Evolutionary conservation across 495 filamentous ascomycete genomes (phyloP).

Genomic region (Neurospora sp.): DNA sequence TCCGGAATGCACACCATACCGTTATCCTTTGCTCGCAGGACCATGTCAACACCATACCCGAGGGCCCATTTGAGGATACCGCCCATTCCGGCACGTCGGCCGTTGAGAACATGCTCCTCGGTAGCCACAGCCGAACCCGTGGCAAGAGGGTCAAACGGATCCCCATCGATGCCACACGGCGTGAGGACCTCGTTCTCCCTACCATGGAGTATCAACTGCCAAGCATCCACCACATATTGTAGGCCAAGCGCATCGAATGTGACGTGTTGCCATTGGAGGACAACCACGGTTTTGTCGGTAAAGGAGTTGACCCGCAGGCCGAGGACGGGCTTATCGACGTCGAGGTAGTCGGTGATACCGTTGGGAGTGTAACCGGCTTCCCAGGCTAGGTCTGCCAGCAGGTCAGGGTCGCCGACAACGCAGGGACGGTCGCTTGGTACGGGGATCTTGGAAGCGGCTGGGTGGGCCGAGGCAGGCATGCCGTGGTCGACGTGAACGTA

Average conservation of each 20-base stretch:
- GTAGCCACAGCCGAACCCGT: constrained; percentile 1
- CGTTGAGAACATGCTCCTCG: constrained; percentile 10
- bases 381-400: constrained; percentile 15
- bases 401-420: constrained; percentile 15
- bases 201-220: constrained; percentile 14
- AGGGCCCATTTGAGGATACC: constrained; percentile 21
- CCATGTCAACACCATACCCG: constrained; percentile 15
- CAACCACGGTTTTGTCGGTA: constrained; percentile 20
- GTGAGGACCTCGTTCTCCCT: constrained; percentile 12
- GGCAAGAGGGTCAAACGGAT: constrained; percentile 10
- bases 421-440: constrained; percentile 9
- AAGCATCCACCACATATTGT: constrained; percentile 14
- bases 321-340: constrained; percentile 9
- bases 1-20: constrained; percentile 27
- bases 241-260: constrained; percentile 19
- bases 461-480: constrained; percentile 21
- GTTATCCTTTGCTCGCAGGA: constrained; percentile 23
- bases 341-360: constrained; percentile 16
- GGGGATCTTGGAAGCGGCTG: constrained; percentile 22
- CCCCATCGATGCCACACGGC: constrained; percentile 9
- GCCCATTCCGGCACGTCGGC: constrained; percentile 12
- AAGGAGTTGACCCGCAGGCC: constrained; percentile 24
- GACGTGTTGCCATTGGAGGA: constrained; percentile 25
- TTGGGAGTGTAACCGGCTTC: constrained; percentile 14
- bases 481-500: constrained; percentile 21